These are phyloP conservation scores for Myxozyma vanderwaltii DNA, from an alignment of 805 yeast genomes.

Conservation along the genomic window DNA sequence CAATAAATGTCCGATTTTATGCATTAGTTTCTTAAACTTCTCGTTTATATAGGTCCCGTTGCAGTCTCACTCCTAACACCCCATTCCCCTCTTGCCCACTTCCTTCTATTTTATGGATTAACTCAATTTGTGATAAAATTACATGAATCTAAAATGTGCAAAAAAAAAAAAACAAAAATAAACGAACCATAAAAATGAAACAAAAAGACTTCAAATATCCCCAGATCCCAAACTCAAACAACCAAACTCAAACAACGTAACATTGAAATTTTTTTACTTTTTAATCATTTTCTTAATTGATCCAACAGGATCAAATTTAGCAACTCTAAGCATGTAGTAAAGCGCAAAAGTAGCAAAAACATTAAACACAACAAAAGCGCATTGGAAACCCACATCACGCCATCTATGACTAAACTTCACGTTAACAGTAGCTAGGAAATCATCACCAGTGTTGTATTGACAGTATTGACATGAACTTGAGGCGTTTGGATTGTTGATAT, in stretches of 20 bases:
- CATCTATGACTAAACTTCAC: conserved; percentile 55
- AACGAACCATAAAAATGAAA: no score
- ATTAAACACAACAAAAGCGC: conserved; percentile 49
- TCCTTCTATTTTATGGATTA: no score
- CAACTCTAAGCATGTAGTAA: conserved; percentile 43
- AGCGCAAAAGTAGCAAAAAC: conserved; percentile 29
- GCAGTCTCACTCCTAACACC: no score
- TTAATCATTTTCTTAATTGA: background rate
- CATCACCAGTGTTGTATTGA: conserved; percentile 21
- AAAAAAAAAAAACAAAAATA: no score
- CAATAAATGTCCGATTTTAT: no score
- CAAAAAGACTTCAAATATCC: no score
- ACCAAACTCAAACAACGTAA: background rate
- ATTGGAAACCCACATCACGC: conserved; percentile 65
- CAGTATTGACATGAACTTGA: conserved; percentile 38
- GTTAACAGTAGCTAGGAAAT: conserved; percentile 41
- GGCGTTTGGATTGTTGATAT: conserved; percentile 34
- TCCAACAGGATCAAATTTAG: conserved; percentile 48
- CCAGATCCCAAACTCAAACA: no score
- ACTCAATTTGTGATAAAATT: no score
- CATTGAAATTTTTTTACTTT: background rate
- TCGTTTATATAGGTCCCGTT: no score
- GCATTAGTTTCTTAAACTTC: no score
- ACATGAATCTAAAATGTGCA: no score
- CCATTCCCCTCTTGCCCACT: no score